Percentiles rank a stretch among this genome's conserved stretches.
Evolutionary conservation across 306 rosid species (phyloP).

Genomic region (Psophocarpus tetragonolobus): DNA sequence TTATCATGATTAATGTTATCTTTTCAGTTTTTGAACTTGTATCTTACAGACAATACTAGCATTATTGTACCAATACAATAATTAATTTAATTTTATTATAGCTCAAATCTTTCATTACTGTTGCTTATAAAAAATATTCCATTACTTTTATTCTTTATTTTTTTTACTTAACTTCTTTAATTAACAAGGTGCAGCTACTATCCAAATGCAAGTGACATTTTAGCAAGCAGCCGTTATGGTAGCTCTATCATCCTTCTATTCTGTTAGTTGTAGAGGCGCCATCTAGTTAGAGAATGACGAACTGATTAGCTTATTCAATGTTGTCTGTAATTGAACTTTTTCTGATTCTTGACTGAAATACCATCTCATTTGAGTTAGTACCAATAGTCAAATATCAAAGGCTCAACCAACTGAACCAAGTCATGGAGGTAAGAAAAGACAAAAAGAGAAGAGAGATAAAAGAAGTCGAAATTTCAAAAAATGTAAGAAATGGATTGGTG

Average conservation of each 20-base stretch:
- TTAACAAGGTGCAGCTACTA: background rate
- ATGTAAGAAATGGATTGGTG: background rate
- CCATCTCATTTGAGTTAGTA: background rate
- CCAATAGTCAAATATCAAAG: constrained; percentile 1
- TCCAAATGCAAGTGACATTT: constrained; percentile 9
- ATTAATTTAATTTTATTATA: background rate
- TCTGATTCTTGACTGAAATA: background rate
- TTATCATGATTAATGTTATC: background rate
- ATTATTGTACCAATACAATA: background rate
- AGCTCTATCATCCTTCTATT: background rate
- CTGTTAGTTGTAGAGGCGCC: constrained; percentile 17
- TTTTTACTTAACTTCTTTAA: background rate
- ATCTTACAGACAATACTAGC: background rate
- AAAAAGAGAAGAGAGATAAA: background rate
- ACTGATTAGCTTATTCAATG: constrained; percentile 19
- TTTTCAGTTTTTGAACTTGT: background rate
- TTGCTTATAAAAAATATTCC: too few relatives aligned
- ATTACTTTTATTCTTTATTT: too few relatives aligned
- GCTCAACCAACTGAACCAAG: background rate
- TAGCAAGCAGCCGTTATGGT: constrained; percentile 18
- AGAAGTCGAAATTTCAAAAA: background rate
- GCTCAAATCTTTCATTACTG: background rate
- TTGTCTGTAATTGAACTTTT: background rate
- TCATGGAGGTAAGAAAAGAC: background rate
- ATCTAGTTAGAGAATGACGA: constrained; percentile 30